Evolutionary conservation across 805 yeast genomes (phyloP), one percentile per base, ranked within the genome.

Genomic region (Wickerhamiella galacta): DNA sequence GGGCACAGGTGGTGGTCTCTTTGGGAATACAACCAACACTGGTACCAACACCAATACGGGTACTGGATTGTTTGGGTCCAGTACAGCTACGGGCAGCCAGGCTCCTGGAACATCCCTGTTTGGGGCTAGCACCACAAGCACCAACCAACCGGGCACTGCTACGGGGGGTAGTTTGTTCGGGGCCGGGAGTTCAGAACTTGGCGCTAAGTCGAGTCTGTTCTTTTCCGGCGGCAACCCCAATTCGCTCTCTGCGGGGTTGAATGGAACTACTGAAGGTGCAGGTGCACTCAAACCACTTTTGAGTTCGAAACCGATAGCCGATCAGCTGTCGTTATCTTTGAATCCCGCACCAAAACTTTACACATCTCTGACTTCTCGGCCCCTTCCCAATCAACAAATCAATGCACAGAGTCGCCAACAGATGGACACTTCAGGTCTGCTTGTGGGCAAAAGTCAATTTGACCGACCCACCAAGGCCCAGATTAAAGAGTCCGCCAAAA

Each of bases 241-340:
- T n/a, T n/a, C n/a, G n/a, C n/a, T n/a, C n/a, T n/a, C n/a, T n/a
- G n/a, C n/a, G n/a, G n/a, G n/a, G n/a, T n/a, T n/a, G n/a, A n/a
- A n/a, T n/a, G n/a, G n/a, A n/a, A n/a, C n/a, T 19, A 26, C 20
- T n/a, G 9, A 25, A 3, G 6, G 20, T 3, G n/a, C 23, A 20
- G 29, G 16, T 5, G 25, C 24, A 10, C 21, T 23, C 19, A 11
- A 15, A 21, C 30, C 23, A 11, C 38, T 28, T 28, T 21, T 22
- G 11, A 25, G 27, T 18, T 33, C 46, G 16, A 27, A 36, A 2
- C 47, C 54, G 1, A 35, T 47, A 0, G 37, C 50, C n/a, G 49
- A 51, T 32, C 52, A 50, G 35, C 45, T 52, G 1, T 37, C 53
- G 12, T 45, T 35, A 30, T 23, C 32, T 10, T 29, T 48, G 20